Percentiles rank a stretch among this genome's conserved stretches.
Evolutionary conservation across 2,329 filamentous ascomycete species (phyloP).

Genomic region (Aaosphaeria arxii): DNA sequence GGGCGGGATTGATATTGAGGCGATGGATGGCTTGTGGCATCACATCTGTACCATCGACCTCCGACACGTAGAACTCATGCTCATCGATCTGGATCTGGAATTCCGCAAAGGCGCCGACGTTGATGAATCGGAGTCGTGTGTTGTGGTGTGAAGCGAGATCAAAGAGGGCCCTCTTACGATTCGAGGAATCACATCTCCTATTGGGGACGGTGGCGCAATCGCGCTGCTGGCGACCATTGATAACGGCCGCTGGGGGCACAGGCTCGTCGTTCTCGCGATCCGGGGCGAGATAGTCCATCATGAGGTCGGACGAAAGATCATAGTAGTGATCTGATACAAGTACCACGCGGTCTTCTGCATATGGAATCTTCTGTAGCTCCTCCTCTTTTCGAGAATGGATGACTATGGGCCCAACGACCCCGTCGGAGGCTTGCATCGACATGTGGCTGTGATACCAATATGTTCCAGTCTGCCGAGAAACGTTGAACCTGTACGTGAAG

Average conservation of each 20-base stretch:
- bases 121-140: constrained; percentile 70
- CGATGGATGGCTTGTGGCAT: constrained; percentile 54
- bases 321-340: constrained; percentile 69
- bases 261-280: constrained; percentile 56
- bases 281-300: constrained; percentile 54
- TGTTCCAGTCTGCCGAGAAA: constrained; percentile 35
- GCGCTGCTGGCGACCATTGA: constrained; percentile 40
- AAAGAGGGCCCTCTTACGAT: constrained; percentile 25
- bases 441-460: constrained; percentile 38
- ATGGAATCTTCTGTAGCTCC: constrained; percentile 38
- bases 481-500: constrained; percentile 29
- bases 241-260: constrained; percentile 43
- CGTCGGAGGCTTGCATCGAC: constrained; percentile 42
- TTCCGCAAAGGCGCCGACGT: constrained; percentile 66
- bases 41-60: constrained; percentile 65
- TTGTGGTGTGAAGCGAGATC: constrained; percentile 50
- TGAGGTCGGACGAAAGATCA: constrained; percentile 46
- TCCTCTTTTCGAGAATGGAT: constrained; percentile 44
- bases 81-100: constrained; percentile 60
- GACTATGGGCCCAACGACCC: constrained; percentile 37
- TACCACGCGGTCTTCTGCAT: constrained; percentile 57
- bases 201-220: constrained; percentile 36
- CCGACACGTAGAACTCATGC: constrained; percentile 60
- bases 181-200: constrained; percentile 35
- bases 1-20: constrained; percentile 64